Base-by-base conservation (phyloP, 2,329 filamentous ascomycete genomes). In the Colletotrichum sp. region DNA sequence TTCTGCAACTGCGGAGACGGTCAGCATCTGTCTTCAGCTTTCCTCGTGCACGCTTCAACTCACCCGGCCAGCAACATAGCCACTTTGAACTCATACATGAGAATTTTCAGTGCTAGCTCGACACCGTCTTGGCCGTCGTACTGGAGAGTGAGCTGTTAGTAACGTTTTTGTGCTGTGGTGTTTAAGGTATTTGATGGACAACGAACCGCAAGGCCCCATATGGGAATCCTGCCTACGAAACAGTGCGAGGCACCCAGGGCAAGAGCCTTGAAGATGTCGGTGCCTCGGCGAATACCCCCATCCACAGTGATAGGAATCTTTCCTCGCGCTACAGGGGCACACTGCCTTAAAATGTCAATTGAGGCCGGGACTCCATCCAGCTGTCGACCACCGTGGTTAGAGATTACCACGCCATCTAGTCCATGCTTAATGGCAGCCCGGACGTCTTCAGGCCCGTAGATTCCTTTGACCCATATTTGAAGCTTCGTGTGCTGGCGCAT, bases 301-400 rank as follows among this genome's bases (percentile, higher is more conserved):
- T 91, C 89, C 18, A 91, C 84, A 68, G 94, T 91, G 0, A 94
- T 86, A 68, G 90, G 86, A n/a, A 75, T 52, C 30, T 64, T 75
- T 13, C 71, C 76, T 18, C 78, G 32, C 5, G 76, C 71, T 22
- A 78, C 34, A 25, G 74, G 69, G 66, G 71, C 39, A 70, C 79
- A 83, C 93, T 86, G 48, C 92, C 93, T 8, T 96, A 86, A 58
- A 27, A 70, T 75, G 30, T 77, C 75, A 8, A 78, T 58, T 10
- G 75, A 70, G 8, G 75, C 62, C 16, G 73, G 72, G 0, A 87
- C 85, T 78, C 80, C 90, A 73, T 91, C 88, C 1, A 88, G 79
- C 58, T 84, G 87, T 61, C 93, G 82, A 0, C 93, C 93, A 1
- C 93, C 93, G 81, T 95, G 94, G 78, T 95, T 95, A 15, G 88